Base-by-base conservation (phyloP, 78 protist species). In the Dictyostelium citrinum region DNA sequence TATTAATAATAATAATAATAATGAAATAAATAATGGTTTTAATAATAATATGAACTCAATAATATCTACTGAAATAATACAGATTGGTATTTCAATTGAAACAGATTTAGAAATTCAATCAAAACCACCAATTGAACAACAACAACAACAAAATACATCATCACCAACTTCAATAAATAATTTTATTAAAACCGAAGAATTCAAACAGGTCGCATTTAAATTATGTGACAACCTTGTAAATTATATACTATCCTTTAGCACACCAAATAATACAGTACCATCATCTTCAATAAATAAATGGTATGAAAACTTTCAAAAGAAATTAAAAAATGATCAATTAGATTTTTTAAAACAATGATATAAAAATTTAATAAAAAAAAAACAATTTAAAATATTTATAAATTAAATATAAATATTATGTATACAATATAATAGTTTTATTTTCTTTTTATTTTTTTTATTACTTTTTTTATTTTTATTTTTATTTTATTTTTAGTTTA, bases 221-320 rank as follows among this genome's bases (percentile, higher is more conserved):
- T 61, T 88, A 83, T 88, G 93, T 79, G 84, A 88, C 33, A 88
- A 88, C 70, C 49, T 88, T 46, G 82, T 78, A 51, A 88, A 88
- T 20, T 88, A 88, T 78, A 41, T 88, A 3, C 7, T 67, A 16
- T 88, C 93, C 20, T 88, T 88, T 39, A 35, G 76, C 5, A 83
- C n/a, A 29, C 49, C 93, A 8, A 22, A 72, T 33, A 88, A 77
- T n/a, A 45, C 55, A 33, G 51, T 88, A 22, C 93, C 93, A 17
- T 46, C 81, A 3, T 10, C 49, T 10, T 29, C 93, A 2, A 72
- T 88, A 20, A 83, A 88, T 24, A 76, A 55, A 24, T 88, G 93
- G 93, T 88, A 79, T 46, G 86, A 88, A 68, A 88, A 67, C 27
- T 88, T 72, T 49, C 93, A 88, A 78, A 88, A 78, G 70, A 88